Percentiles rank a stretch among this genome's conserved stretches.
Evolutionary conservation across 192 early-diverging fungal genomes (phyloP).

Genomic region (Thoreauomyces humboldtii): DNA sequence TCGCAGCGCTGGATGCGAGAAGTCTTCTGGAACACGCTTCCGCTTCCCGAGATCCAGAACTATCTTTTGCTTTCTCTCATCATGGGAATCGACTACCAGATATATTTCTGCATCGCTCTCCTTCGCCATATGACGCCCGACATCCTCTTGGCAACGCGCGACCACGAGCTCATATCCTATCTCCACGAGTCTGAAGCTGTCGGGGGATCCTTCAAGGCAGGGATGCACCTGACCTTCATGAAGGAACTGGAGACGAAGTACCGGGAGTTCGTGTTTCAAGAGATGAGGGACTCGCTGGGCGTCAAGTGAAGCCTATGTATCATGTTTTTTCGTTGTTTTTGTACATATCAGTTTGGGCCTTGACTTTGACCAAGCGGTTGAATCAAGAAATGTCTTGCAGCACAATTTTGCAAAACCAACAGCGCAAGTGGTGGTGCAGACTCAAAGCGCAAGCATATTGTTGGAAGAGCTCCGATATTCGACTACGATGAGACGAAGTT

Average conservation of each 20-base stretch:
- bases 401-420: no score
- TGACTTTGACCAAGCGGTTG: no score
- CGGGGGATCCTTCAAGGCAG: constrained; percentile 21
- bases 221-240: constrained; percentile 37
- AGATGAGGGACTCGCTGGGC: constrained; percentile 24
- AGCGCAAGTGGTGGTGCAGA: no score
- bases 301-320: no score
- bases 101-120: constrained; percentile 51
- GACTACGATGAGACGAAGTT: no score
- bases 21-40: constrained; percentile 49
- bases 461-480: no score
- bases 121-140: constrained; percentile 30
- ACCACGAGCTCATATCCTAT: constrained; percentile 35
- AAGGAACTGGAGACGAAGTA: constrained; percentile 36
- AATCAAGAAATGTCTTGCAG: no score
- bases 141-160: constrained; percentile 38
- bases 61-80: constrained; percentile 29
- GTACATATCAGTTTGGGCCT: no score
- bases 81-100: constrained; percentile 44
- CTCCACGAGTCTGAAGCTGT: constrained; percentile 4
- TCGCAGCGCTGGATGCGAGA: constrained; percentile 49
- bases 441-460: no score
- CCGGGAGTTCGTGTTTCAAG: constrained; percentile 27
- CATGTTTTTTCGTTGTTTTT: no score
- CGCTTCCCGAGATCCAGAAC: constrained; percentile 39